Evolutionary conservation across 768 basidiomycete genomes (phyloP).

Genomic region (Clitopilus passeckerianus): DNA sequence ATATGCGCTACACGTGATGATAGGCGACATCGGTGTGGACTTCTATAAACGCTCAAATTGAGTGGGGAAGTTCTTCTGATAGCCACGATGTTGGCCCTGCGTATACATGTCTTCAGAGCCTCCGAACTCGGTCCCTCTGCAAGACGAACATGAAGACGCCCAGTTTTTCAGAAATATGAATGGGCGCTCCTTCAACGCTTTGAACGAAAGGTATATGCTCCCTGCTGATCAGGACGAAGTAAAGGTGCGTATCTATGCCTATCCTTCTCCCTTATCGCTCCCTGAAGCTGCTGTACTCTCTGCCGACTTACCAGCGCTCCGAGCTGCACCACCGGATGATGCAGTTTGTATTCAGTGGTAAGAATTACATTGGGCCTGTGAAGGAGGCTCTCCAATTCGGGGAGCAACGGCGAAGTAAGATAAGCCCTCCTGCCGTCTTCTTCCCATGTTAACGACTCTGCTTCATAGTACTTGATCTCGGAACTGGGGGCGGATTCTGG

Average conservation of each 20-base stretch:
- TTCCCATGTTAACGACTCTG: constrained; percentile 10
- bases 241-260: constrained; percentile 31
- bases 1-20: background rate
- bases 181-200: constrained; percentile 48
- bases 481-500: constrained; percentile 65
- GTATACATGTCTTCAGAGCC: constrained; percentile 16
- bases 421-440: constrained; percentile 2
- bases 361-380: constrained; percentile 64
- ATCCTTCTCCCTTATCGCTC: background rate
- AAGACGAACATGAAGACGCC: constrained; percentile 31
- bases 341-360: constrained; percentile 61
- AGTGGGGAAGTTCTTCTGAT: constrained; percentile 1
- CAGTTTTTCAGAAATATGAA: constrained; percentile 50
- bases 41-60: constrained; percentile 1
- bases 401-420: constrained; percentile 36
- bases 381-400: constrained; percentile 50
- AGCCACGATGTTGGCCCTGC: constrained; percentile 1
- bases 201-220: constrained; percentile 56
- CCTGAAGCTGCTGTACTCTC: background rate
- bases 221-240: constrained; percentile 66
- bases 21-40: background rate
- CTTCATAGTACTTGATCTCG: constrained; percentile 55
- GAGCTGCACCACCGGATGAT: constrained; percentile 60
- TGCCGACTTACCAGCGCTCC: constrained; percentile 38
- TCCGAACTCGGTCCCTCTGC: constrained; percentile 17